Evolutionary conservation across 345 rosid species (phyloP).

Genomic region (Acer campestre): DNA sequence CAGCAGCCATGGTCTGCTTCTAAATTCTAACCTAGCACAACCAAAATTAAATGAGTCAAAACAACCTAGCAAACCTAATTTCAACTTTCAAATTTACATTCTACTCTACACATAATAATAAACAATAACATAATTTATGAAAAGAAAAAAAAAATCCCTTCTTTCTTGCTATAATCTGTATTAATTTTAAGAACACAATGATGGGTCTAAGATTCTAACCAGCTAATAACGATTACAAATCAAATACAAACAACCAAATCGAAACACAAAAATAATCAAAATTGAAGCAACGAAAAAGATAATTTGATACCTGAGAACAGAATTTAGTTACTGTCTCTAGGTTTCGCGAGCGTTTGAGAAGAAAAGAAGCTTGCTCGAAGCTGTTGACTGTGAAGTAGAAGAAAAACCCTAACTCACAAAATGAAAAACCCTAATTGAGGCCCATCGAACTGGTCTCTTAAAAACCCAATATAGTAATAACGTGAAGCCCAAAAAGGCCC

Average conservation of each 20-base stretch:
- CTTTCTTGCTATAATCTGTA: too few relatives aligned
- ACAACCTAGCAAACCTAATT: neutral
- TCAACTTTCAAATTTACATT: neutral
- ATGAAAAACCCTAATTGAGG: neutral
- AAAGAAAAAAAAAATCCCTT: too few relatives aligned
- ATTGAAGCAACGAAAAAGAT: too few relatives aligned
- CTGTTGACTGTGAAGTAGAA: neutral
- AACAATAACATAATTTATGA: too few relatives aligned
- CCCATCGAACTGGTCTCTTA: neutral
- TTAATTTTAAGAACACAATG: neutral
- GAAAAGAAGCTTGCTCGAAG: neutral
- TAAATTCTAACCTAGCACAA: neutral
- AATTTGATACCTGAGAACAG: neutral
- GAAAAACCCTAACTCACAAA: neutral
- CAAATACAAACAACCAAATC: neutral
- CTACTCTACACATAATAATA: neutral
- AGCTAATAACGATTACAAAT: too few relatives aligned
- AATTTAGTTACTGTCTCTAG: neutral
- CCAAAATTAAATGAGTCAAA: neutral
- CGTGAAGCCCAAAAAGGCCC: neutral
- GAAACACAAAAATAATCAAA: neutral
- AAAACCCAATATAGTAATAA: neutral
- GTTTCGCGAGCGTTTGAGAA: neutral
- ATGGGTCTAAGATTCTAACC: neutral
- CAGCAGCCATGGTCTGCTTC: slow-evolving; percentile 40